phyloP scores from a whole-genome alignment of 2,329 filamentous ascomycete genomes.

The Stemphylium vesicarium region DNA sequence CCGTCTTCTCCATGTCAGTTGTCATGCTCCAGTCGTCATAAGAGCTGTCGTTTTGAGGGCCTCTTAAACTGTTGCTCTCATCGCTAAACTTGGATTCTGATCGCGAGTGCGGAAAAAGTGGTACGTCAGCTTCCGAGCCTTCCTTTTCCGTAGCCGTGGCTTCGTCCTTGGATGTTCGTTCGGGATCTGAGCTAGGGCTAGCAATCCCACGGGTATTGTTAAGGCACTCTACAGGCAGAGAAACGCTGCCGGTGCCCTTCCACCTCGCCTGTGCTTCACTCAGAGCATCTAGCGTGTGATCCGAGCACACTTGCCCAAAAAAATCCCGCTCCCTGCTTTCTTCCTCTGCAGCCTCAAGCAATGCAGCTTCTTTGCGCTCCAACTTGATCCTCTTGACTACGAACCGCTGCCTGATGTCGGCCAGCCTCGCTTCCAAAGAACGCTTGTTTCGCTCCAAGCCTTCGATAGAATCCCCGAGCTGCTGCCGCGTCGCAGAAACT shows the following conservation, averaged over 20 bases:
- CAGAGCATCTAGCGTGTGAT: background rate
- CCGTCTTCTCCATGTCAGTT: too few relatives aligned
- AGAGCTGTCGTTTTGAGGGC: too few relatives aligned
- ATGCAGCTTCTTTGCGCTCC: background rate
- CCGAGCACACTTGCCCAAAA: background rate
- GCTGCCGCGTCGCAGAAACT: background rate
- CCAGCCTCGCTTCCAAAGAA: background rate
- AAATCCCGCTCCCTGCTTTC: background rate
- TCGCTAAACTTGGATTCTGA: too few relatives aligned
- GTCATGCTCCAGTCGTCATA: too few relatives aligned
- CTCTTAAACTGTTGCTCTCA: too few relatives aligned
- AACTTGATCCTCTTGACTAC: background rate
- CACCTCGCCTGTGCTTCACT: background rate
- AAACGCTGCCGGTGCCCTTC: background rate
- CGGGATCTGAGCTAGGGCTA: conserved; percentile 5
- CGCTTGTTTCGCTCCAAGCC: background rate
- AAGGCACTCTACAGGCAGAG: too few relatives aligned
- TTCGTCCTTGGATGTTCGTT: too few relatives aligned
- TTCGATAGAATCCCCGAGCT: background rate
- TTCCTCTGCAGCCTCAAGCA: background rate
- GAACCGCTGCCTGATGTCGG: background rate
- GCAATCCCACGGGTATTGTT: background rate
- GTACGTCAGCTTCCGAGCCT: too few relatives aligned
- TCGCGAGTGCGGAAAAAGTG: too few relatives aligned
- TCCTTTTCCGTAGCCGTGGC: too few relatives aligned